phyloP scores from a whole-genome alignment of 495 filamentous ascomycete species.

The Recurvomyces mirabilis region DNA sequence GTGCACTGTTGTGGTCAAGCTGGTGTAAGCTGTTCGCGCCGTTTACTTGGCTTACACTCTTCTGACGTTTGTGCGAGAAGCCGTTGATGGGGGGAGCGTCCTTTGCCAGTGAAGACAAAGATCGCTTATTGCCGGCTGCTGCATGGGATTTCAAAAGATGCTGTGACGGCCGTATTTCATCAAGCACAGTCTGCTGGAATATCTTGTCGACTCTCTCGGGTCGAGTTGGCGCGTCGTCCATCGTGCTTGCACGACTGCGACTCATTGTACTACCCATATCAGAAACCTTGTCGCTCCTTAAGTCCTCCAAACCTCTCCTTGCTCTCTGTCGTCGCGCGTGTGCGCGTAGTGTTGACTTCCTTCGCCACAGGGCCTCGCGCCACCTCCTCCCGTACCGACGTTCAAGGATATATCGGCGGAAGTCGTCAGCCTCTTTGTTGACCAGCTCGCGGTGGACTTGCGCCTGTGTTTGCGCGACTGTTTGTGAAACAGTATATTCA shows the following conservation, averaged over 20 bases:
- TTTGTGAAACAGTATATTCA: constrained; percentile 10
- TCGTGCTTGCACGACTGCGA: background rate
- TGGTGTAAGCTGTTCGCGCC: too few relatives aligned
- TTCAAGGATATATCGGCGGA: constrained; percentile 2
- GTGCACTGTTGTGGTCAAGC: too few relatives aligned
- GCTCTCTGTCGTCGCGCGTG: constrained; percentile 12
- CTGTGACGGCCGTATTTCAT: background rate
- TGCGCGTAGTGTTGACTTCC: constrained; percentile 9
- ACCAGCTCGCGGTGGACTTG: constrained; percentile 6
- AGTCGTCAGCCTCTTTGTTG: constrained; percentile 14
- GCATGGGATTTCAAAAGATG: background rate
- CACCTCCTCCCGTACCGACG: constrained; percentile 18
- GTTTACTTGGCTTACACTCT: constrained; percentile 17
- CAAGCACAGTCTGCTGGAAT: background rate
- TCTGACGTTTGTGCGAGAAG: constrained; percentile 12
- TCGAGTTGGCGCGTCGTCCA: background rate
- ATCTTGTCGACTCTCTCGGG: background rate
- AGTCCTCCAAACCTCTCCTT: constrained; percentile 11
- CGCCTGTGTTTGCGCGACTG: constrained; percentile 8
- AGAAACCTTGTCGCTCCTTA: background rate
- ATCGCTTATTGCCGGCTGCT: constrained; percentile 2
- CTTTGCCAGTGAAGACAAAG: constrained; percentile 8
- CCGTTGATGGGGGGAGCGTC: background rate
- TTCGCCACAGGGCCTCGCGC: constrained; percentile 17
- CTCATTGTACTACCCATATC: background rate